Conservation (phyloP, 768 basidiomycete species). For the Boletus rubropictus region DNA sequence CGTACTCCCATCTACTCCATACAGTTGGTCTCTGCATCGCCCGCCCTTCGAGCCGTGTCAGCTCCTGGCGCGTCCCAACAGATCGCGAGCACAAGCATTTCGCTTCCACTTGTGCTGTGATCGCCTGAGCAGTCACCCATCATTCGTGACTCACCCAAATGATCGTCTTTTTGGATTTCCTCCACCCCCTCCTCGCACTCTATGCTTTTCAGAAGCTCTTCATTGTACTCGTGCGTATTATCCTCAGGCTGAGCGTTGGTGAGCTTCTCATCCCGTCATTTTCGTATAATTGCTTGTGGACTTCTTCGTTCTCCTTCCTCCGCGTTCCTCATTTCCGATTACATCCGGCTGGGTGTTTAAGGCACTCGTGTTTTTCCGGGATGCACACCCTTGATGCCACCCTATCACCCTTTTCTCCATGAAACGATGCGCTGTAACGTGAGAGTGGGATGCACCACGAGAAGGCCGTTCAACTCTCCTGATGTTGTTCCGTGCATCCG, state of each 20-base stretch:
- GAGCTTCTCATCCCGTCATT: constrained; percentile 1
- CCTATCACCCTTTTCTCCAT: not conserved
- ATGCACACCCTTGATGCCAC: not conserved
- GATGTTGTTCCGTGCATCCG: not conserved
- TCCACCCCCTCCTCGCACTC: constrained; percentile 19
- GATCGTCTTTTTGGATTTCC: constrained; percentile 22
- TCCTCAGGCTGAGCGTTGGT: constrained; percentile 8
- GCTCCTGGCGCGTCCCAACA: not conserved
- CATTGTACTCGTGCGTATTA: not conserved
- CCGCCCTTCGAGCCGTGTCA: too few relatives aligned
- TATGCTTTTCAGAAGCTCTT: constrained; percentile 15
- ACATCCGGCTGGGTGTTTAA: not conserved
- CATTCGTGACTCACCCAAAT: constrained; percentile 6
- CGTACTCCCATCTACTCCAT: too few relatives aligned
- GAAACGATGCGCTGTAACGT: not conserved
- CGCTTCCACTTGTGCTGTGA: not conserved
- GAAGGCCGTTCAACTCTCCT: not conserved
- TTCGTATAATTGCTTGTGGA: not conserved
- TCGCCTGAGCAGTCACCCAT: not conserved
- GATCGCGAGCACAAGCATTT: not conserved
- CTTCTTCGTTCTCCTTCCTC: not conserved
- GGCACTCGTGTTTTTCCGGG: not conserved
- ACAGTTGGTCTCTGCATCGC: not conserved
- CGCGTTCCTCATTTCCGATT: not conserved
- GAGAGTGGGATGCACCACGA: not conserved